Evolutionary conservation across 306 rosid genomes (phyloP).

Genomic region (Quercus berberidifolia): DNA sequence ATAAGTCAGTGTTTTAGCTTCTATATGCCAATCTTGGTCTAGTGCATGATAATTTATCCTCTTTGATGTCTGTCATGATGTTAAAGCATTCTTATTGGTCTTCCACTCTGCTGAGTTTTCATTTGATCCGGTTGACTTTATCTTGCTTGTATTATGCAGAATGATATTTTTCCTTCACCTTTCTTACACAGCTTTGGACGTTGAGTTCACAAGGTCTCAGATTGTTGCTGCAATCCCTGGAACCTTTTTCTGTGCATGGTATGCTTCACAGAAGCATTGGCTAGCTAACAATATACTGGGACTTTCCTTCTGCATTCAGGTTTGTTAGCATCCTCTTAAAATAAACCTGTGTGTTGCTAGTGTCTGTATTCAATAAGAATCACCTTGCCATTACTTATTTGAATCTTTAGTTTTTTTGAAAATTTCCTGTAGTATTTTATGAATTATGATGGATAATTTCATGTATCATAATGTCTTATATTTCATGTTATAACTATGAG

Average conservation of each 20-base stretch:
- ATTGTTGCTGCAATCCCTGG: conserved; percentile 89
- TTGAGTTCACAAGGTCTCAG: conserved; percentile 95
- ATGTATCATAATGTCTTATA: not conserved
- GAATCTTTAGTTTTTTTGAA: not conserved
- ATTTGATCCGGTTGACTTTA: conserved; percentile 48
- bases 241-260: conserved; percentile 97
- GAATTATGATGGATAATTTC: not conserved
- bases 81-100: not conserved
- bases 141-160: conserved; percentile 49
- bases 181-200: conserved; percentile 89
- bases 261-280: conserved; percentile 92
- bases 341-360: not conserved
- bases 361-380: not conserved
- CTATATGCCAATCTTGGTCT: not conserved
- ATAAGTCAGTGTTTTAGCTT: not conserved
- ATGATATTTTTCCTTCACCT: conserved; percentile 58
- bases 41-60: not conserved
- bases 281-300: conserved; percentile 93
- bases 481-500: not conserved
- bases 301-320: conserved; percentile 98
- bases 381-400: not conserved
- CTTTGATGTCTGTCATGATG: not conserved
- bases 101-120: conserved; percentile 12
- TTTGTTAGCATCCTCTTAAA: conserved; percentile 23
- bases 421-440: not conserved